phyloP scores from a whole-genome alignment of 345 rosid genomes.

The Rhizophora apiculata region DNA sequence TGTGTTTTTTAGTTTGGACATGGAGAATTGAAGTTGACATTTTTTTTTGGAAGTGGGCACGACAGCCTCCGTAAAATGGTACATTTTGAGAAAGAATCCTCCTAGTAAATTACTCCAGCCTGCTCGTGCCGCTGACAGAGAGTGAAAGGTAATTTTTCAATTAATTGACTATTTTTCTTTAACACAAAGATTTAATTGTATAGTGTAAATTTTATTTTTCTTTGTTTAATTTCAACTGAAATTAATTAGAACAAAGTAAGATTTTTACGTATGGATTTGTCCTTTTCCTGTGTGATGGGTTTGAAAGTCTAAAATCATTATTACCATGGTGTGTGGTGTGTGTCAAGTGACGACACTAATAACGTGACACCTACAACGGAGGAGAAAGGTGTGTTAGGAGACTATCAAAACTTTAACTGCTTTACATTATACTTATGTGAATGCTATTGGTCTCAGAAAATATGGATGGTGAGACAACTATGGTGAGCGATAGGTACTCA shows the following conservation, averaged over 20 bases:
- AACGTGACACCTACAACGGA: slow-evolving; percentile 46
- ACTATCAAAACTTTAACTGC: slow-evolving; percentile 69
- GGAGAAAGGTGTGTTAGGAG: slow-evolving; percentile 60
- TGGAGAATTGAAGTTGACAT: slow-evolving; percentile 94
- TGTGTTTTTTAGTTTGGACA: slow-evolving; percentile 58
- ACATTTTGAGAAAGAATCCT: slow-evolving; percentile 75
- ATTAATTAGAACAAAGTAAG: too few relatives aligned
- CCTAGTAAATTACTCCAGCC: too few relatives aligned
- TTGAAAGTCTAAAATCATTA: slow-evolving; percentile 8
- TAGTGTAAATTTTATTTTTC: too few relatives aligned
- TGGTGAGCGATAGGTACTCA: slow-evolving; percentile 66
- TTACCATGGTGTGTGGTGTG: slow-evolving; percentile 34
- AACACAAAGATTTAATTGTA: too few relatives aligned
- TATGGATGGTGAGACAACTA: slow-evolving; percentile 75
- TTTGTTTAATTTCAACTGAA: neutral
- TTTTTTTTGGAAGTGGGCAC: slow-evolving; percentile 55
- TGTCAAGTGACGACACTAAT: too few relatives aligned
- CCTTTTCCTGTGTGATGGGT: neutral
- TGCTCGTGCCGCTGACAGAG: slow-evolving; percentile 93
- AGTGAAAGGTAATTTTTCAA: slow-evolving; percentile 52
- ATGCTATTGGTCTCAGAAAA: slow-evolving; percentile 63
- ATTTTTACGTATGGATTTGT: too few relatives aligned
- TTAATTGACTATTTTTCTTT: neutral
- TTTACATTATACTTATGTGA: slow-evolving; percentile 66
- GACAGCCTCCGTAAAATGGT: slow-evolving; percentile 51